phyloP scores from a whole-genome alignment of 768 basidiomycete species.

The Lactifluus echinatus region DNA sequence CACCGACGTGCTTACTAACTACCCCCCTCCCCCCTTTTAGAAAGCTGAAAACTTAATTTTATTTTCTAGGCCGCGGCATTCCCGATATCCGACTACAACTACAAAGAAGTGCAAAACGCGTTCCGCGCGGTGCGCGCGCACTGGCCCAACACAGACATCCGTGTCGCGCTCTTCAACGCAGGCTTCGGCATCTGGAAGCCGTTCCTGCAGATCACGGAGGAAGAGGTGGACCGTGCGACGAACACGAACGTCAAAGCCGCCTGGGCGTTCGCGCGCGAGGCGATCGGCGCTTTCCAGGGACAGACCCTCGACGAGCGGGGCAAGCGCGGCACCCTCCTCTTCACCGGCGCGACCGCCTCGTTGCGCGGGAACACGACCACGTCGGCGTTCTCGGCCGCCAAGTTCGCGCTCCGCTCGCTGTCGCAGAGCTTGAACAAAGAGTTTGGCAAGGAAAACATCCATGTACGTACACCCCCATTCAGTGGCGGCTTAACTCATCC shows the following conservation, averaged over 20 bases:
- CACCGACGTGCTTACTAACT: conserved; percentile 26
- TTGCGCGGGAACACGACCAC: conserved; percentile 33
- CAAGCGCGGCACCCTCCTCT: conserved; percentile 34
- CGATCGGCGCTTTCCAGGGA: conserved; percentile 28
- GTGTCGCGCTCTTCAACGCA: conserved; percentile 35
- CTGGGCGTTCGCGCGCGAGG: conserved; percentile 33
- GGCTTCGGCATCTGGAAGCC: conserved; percentile 30
- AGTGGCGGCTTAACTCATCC: neutral
- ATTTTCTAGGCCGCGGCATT: conserved; percentile 31
- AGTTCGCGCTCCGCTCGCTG: conserved; percentile 34
- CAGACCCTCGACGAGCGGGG: conserved; percentile 28
- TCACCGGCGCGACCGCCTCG: conserved; percentile 39
- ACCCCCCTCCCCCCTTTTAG: neutral
- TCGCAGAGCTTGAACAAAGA: conserved; percentile 37
- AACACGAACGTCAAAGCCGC: conserved; percentile 31
- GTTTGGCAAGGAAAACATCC: conserved; percentile 38
- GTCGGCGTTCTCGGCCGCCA: conserved; percentile 34
- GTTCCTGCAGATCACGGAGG: conserved; percentile 34
- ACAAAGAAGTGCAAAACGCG: conserved; percentile 25
- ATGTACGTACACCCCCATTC: conserved; percentile 24
- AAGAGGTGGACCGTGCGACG: conserved; percentile 26
- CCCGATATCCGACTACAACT: conserved; percentile 30
- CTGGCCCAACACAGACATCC: conserved; percentile 30
- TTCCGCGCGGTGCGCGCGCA: conserved; percentile 29
- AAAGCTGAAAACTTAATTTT: neutral